Conservation (phyloP, 805 yeast genomes). For the Saccharomycopsis guyanensis region DNA sequence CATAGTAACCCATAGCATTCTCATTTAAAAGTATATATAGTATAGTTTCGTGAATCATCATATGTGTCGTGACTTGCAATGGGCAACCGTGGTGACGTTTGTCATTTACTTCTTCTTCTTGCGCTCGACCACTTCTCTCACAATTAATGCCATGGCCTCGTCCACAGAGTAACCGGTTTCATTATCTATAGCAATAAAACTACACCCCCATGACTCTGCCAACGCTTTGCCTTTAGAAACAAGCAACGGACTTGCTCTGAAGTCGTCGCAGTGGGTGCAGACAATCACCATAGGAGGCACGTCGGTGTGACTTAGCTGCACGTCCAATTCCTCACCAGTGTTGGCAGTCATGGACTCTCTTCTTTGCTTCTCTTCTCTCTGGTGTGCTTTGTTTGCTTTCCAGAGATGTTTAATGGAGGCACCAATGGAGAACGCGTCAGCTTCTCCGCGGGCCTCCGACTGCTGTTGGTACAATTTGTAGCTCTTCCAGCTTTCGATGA, state of each 20-base stretch:
- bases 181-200: conserved; percentile 58
- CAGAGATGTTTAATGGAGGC: conserved; percentile 20
- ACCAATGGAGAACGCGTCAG: conserved; percentile 17
- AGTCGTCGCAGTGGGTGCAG: conserved; percentile 55
- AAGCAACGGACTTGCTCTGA: conserved; percentile 51
- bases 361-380: not conserved
- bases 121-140: conserved; percentile 50
- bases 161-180: conserved; percentile 45
- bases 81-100: too few relatives aligned
- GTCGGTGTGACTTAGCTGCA: conserved; percentile 29
- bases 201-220: conserved; percentile 56
- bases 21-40: too few relatives aligned
- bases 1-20: too few relatives aligned
- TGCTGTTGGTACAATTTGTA: conserved; percentile 16
- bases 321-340: conserved; percentile 31
- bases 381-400: conserved; percentile 6
- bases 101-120: too few relatives aligned
- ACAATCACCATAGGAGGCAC: conserved; percentile 62
- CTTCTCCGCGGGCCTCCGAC: conserved; percentile 6
- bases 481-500: conserved; percentile 19
- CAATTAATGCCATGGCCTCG: conserved; percentile 45
- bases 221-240: conserved; percentile 49
- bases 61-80: too few relatives aligned
- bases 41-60: too few relatives aligned
- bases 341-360: conserved; percentile 27